Conservation (phyloP, 805 yeast genomes). For the Candida sanyiensis region DNA sequence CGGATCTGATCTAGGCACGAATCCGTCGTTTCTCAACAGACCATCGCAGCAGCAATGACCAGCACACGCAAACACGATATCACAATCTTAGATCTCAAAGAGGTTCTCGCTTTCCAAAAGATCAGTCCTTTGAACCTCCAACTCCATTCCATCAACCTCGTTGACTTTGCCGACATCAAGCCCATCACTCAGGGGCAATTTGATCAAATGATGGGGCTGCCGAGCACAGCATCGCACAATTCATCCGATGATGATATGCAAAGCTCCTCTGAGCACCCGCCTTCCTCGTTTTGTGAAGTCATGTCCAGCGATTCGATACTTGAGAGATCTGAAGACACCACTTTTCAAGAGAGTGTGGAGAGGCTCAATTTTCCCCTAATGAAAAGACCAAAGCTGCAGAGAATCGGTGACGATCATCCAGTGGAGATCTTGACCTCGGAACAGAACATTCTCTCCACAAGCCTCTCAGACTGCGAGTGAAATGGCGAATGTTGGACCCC, state of each 20-base stretch:
- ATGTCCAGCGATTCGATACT: not conserved
- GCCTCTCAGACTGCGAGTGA: conserved; percentile 1
- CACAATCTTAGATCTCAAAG: conserved; percentile 10
- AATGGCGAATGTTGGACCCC: too few species aligned
- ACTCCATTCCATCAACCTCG: conserved; percentile 10
- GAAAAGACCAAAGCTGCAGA: conserved; percentile 3
- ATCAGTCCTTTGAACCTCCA: conserved; percentile 4
- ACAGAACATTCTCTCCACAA: conserved; percentile 9
- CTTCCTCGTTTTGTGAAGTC: conserved; percentile 2
- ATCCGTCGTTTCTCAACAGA: not conserved
- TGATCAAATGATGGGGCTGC: conserved; percentile 1
- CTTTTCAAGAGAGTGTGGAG: not conserved
- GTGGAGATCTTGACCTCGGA: conserved; percentile 10
- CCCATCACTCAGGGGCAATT: conserved; percentile 4
- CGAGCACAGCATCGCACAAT: not conserved
- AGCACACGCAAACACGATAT: not conserved
- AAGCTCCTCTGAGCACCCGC: not conserved
- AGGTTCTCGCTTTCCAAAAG: conserved; percentile 4
- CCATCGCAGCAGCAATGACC: not conserved
- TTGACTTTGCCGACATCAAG: conserved; percentile 5
- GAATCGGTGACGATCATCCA: not conserved
- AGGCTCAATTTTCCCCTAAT: not conserved
- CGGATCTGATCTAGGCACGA: too few species aligned
- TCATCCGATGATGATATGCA: not conserved
- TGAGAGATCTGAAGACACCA: conserved; percentile 2